phyloP scores from a whole-genome alignment of 176 grass and related monocot genomes.

The Tuctoria greenei region DNA sequence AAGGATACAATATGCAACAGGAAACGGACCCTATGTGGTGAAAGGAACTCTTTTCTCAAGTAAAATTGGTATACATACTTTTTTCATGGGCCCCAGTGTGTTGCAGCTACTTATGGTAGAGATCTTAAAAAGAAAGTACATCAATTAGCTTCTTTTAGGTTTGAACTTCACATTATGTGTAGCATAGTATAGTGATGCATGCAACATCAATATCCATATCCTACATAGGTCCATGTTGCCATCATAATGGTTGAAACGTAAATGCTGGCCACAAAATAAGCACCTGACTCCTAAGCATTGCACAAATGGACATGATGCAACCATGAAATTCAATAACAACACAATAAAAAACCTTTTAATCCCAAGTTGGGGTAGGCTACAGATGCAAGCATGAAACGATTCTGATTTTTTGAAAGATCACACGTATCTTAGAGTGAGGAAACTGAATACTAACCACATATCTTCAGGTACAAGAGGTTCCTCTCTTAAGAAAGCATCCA shows the following conservation, averaged over 20 bases:
- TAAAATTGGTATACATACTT: not conserved
- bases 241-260: conserved; percentile 17
- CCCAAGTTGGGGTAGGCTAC: not conserved
- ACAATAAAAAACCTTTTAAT: not conserved
- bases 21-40: not conserved
- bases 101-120: not conserved
- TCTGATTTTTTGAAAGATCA: not conserved
- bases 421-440: conserved; percentile 12
- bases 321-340: not conserved
- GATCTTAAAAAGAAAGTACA: not conserved
- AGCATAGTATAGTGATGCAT: conserved; percentile 1
- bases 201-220: not conserved
- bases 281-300: not conserved
- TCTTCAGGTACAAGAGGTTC: conserved; percentile 97
- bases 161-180: not conserved
- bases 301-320: not conserved
- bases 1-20: not conserved
- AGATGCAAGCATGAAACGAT: not conserved
- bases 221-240: not conserved
- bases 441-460: conserved; percentile 85
- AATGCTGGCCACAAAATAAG: not conserved
- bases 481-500: conserved; percentile 98
- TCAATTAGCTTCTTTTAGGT: not conserved
- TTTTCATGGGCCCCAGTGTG: not conserved
- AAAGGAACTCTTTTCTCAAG: not conserved